phyloP scores from a whole-genome alignment of 2,329 filamentous ascomycete species.

The Sporothrix curviconia region DNA sequence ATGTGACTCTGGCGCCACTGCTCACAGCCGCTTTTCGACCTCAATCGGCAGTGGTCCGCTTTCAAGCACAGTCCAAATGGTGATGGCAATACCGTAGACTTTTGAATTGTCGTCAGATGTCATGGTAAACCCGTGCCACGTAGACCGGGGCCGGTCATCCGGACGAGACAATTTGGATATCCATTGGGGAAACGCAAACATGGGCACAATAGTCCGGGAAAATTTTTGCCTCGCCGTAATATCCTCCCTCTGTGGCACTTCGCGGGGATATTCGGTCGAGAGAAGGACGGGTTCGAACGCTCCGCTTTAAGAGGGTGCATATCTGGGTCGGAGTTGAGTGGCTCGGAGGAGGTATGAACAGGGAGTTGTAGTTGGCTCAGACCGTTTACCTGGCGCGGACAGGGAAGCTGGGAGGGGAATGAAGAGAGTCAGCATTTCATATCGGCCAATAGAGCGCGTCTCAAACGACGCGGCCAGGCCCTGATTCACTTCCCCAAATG shows the following conservation, averaged over 20 bases:
- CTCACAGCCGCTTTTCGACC: constrained; percentile 74
- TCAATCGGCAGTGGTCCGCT: constrained; percentile 73
- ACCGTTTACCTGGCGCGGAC: constrained; percentile 75
- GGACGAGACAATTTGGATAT: constrained; percentile 92
- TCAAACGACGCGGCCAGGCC: no score
- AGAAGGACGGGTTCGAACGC: constrained; percentile 92
- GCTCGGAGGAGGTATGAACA: constrained; percentile 93
- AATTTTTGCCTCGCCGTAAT: constrained; percentile 67
- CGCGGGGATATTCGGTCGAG: constrained; percentile 91
- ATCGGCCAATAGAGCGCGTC: no score
- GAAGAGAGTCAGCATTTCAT: constrained; percentile 3
- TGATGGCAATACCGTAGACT: constrained; percentile 84
- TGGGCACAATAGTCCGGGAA: constrained; percentile 97
- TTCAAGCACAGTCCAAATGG: constrained; percentile 88
- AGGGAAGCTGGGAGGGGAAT: constrained; percentile 40
- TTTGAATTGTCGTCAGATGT: constrained; percentile 88
- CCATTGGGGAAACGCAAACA: constrained; percentile 99
- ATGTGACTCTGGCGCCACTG: constrained; percentile 80
- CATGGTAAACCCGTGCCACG: constrained; percentile 99
- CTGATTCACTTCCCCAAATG: neutral
- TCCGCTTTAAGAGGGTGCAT: constrained; percentile 93
- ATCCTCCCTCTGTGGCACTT: constrained; percentile 71
- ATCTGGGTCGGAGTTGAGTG: constrained; percentile 77
- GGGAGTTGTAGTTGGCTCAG: constrained; percentile 97
- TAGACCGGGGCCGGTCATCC: constrained; percentile 91